Evolutionary conservation across 257 asterid genomes (phyloP).

Genomic region (Knoxia roxburghii): DNA sequence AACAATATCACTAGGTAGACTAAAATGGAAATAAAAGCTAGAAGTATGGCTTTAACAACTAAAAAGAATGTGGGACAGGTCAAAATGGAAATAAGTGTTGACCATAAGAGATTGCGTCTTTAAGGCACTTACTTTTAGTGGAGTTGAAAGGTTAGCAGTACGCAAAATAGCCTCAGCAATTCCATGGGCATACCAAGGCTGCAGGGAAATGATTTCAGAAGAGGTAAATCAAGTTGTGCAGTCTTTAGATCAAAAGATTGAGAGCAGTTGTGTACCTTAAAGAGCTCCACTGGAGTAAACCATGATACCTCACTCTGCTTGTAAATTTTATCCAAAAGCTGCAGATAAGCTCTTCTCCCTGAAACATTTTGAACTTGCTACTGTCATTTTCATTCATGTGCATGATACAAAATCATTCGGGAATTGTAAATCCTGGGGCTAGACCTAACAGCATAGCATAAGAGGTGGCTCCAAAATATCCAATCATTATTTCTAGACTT

Average conservation of each 20-base stretch:
- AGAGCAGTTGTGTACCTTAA: slow-evolving; percentile 50
- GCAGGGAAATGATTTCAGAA: slow-evolving; percentile 11
- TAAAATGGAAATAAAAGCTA: not conserved
- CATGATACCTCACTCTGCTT: slow-evolving; percentile 86
- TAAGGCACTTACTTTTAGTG: slow-evolving; percentile 66
- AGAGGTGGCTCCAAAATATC: not conserved
- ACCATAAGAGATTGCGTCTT: not conserved
- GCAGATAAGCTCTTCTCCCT: slow-evolving; percentile 83
- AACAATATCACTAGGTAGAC: not conserved
- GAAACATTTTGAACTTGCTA: slow-evolving; percentile 16
- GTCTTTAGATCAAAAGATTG: not conserved
- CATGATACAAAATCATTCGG: not conserved
- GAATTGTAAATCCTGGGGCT: not conserved
- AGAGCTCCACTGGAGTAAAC: slow-evolving; percentile 98
- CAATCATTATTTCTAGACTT: not conserved
- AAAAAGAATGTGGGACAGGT: not conserved
- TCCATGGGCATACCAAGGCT: slow-evolving; percentile 99
- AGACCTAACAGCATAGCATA: not conserved
- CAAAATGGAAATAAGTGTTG: not conserved
- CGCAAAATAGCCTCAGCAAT: slow-evolving; percentile 92
- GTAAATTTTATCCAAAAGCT: slow-evolving; percentile 78
- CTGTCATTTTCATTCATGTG: not conserved
- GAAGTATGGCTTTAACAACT: not conserved
- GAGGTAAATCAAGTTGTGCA: not conserved
- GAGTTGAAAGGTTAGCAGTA: slow-evolving; percentile 78